Percentiles rank a stretch among this genome's conserved stretches.
phyloP scores from a whole-genome alignment of 345 rosid species.

The Carallia brachiata region DNA sequence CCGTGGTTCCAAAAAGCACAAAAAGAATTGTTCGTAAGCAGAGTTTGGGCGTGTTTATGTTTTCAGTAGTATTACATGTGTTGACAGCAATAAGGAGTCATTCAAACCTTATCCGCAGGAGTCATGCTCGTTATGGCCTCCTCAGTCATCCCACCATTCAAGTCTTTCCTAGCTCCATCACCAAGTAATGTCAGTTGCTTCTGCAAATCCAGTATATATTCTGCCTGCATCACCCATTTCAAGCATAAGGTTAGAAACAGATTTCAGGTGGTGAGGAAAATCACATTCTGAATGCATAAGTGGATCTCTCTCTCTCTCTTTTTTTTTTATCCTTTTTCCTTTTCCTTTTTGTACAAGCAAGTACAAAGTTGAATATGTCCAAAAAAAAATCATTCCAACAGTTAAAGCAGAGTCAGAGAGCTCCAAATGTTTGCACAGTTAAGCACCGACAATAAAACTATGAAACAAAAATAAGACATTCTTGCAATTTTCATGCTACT shows the following conservation, averaged over 20 bases:
- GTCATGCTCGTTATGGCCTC: constrained; percentile 62
- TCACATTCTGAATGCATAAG: background rate
- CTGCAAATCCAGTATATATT: constrained; percentile 75
- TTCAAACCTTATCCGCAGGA: constrained; percentile 63
- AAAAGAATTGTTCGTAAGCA: too few species aligned
- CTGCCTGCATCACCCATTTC: constrained; percentile 54
- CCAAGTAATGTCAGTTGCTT: constrained; percentile 86
- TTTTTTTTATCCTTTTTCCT: background rate
- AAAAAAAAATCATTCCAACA: too few species aligned
- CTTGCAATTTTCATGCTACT: too few species aligned
- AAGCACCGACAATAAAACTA: too few species aligned
- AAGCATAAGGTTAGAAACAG: background rate
- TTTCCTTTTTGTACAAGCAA: too few species aligned
- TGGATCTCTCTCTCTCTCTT: background rate
- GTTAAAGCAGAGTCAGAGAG: too few species aligned
- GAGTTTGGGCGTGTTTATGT: too few species aligned
- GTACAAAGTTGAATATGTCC: too few species aligned
- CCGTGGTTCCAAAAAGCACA: too few species aligned
- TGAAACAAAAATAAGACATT: too few species aligned
- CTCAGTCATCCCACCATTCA: constrained; percentile 54
- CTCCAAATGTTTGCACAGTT: too few species aligned
- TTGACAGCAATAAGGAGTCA: background rate
- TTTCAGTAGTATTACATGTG: too few species aligned
- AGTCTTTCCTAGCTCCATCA: constrained; percentile 62
- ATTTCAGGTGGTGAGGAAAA: background rate